A percentile compares a stretch with the other conserved stretches of the same genome.
phyloP scores from a whole-genome alignment of 2,329 filamentous ascomycete species.

The Aureobasidium mangrovei region DNA sequence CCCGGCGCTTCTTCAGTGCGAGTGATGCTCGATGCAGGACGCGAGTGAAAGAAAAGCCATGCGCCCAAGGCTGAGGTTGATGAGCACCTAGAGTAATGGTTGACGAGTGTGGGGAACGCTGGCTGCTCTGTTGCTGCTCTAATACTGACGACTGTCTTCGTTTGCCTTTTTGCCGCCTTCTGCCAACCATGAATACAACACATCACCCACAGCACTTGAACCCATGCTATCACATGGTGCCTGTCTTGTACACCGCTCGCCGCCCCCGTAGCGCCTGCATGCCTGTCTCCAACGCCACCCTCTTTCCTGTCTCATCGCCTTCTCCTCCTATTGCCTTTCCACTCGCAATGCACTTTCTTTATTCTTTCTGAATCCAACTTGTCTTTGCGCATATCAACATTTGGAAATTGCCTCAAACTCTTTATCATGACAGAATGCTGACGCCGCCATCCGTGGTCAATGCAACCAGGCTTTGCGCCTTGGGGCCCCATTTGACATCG shows the following conservation, averaged over 20 bases:
- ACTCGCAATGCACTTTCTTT: not conserved
- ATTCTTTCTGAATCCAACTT: not conserved
- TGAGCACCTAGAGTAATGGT: not conserved
- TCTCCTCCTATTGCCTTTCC: not conserved
- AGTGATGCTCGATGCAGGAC: not conserved
- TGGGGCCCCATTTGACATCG: conserved; percentile 67
- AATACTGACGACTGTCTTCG: not conserved
- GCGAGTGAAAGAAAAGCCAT: conserved; percentile 4
- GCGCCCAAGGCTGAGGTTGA: not conserved
- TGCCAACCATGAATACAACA: not conserved
- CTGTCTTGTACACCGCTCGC: too few species aligned
- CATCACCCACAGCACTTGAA: not conserved
- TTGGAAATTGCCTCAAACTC: not conserved
- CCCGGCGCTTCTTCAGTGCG: not conserved
- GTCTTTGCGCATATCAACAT: conserved; percentile 1
- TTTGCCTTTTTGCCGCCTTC: not conserved
- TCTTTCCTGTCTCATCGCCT: not conserved
- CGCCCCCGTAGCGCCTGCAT: too few species aligned
- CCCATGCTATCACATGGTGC: too few species aligned
- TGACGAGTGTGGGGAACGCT: too few species aligned
- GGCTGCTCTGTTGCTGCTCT: too few species aligned
- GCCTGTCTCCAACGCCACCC: too few species aligned
- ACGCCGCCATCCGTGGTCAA: conserved; percentile 68
- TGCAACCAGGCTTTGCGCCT: conserved; percentile 64
- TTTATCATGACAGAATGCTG: conserved; percentile 52